Percentiles rank a stretch among this genome's conserved stretches.
phyloP scores from a whole-genome alignment of 257 asterid genomes.

The Leonotis leonurus region DNA sequence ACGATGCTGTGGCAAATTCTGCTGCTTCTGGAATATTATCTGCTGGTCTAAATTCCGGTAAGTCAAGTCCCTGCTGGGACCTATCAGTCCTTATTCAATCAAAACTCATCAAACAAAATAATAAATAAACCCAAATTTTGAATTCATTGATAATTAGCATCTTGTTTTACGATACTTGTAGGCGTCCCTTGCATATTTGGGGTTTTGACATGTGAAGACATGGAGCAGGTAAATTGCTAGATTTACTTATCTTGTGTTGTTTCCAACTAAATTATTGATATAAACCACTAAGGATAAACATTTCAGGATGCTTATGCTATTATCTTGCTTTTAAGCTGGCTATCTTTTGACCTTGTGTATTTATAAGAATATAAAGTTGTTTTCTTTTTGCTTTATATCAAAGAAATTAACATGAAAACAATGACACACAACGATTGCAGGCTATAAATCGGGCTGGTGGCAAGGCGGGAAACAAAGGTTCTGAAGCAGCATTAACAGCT shows the following conservation, averaged over 20 bases:
- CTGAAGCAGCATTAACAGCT: slow-evolving; percentile 89
- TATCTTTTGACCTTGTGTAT: background rate
- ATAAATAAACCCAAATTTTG: background rate
- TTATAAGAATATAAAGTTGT: background rate
- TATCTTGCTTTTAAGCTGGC: slow-evolving; percentile 8
- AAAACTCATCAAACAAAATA: background rate
- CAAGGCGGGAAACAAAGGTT: slow-evolving; percentile 84
- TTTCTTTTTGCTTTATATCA: background rate
- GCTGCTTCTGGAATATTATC: slow-evolving; percentile 91
- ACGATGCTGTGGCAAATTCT: slow-evolving; percentile 93
- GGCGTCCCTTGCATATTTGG: slow-evolving; percentile 98
- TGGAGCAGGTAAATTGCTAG: slow-evolving; percentile 70
- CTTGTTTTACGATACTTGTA: slow-evolving; percentile 22
- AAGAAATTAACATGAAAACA: background rate
- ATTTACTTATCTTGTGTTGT: background rate
- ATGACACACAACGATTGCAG: slow-evolving; percentile 33
- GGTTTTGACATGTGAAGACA: slow-evolving; percentile 73
- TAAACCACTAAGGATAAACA: background rate
- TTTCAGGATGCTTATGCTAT: background rate
- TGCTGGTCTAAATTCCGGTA: slow-evolving; percentile 86
- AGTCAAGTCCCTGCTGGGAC: background rate
- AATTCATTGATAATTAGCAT: background rate
- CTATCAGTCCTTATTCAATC: background rate
- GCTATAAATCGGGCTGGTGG: slow-evolving; percentile 95
- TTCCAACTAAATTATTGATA: background rate